Conservation (phyloP, 331 rosid species). For the Malus hybrid region DNA sequence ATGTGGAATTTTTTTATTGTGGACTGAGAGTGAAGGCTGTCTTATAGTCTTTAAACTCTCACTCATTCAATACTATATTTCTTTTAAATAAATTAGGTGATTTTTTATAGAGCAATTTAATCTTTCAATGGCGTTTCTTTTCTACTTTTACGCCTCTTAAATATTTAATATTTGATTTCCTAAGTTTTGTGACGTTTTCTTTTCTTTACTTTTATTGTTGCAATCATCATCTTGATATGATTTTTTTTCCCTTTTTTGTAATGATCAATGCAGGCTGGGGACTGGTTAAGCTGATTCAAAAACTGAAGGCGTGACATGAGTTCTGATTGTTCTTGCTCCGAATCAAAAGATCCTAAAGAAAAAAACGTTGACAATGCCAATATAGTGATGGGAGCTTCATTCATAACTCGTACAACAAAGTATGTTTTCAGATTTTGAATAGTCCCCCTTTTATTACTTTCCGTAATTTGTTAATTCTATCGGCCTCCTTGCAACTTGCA, state of each 20-base stretch:
- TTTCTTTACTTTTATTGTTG: neutral
- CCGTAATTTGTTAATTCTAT: neutral
- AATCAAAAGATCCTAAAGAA: neutral
- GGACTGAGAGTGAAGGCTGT: too few relatives aligned
- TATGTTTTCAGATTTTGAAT: neutral
- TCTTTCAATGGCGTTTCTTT: too few relatives aligned
- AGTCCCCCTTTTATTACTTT: neutral
- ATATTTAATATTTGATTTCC: too few relatives aligned
- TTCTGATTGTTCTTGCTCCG: neutral
- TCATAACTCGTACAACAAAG: constrained; percentile 7
- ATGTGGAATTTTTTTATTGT: too few relatives aligned
- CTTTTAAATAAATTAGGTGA: too few relatives aligned
- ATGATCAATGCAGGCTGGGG: neutral
- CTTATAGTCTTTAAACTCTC: too few relatives aligned
- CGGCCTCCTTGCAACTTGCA: too few relatives aligned
- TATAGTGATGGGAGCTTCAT: neutral
- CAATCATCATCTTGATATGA: neutral
- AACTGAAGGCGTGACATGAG: neutral
- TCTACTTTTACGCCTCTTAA: too few relatives aligned
- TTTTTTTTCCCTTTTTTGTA: neutral
- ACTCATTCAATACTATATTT: too few relatives aligned
- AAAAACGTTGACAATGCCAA: neutral
- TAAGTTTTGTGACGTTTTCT: too few relatives aligned
- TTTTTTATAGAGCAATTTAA: too few relatives aligned
- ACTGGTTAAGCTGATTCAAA: neutral